These are phyloP conservation scores for Russula olivacea DNA, from an alignment of 768 basidiomycete genomes.

Conservation along the genomic window DNA sequence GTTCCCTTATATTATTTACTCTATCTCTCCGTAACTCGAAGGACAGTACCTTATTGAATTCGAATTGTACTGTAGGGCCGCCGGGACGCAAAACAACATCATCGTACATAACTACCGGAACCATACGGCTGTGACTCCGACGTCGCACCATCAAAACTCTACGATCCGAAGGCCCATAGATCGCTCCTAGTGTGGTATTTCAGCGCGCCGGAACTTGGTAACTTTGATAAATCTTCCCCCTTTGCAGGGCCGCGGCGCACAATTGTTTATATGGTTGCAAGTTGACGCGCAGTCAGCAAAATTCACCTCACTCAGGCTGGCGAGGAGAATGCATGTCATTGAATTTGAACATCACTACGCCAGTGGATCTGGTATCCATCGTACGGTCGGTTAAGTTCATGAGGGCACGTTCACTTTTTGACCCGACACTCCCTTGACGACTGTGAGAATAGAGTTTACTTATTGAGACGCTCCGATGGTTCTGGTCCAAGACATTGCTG, in stretches of 20 bases:
- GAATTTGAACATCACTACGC: background rate
- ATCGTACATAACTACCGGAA: background rate
- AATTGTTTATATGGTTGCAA: no score
- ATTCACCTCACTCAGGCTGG: background rate
- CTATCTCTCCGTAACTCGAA: conserved; percentile 5
- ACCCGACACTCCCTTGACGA: background rate
- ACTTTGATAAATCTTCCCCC: background rate
- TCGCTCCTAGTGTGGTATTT: background rate
- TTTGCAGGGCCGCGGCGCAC: background rate
- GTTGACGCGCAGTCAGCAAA: background rate
- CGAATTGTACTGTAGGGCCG: background rate
- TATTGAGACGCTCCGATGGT: no score
- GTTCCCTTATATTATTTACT: conserved; percentile 19
- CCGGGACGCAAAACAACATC: background rate
- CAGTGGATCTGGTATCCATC: background rate
- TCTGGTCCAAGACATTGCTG: background rate
- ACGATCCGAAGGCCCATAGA: background rate
- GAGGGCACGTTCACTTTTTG: background rate
- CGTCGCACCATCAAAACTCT: background rate
- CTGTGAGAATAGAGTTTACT: background rate
- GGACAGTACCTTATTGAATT: background rate
- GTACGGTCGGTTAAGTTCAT: no score
- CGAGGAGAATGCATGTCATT: background rate
- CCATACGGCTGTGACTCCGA: background rate
- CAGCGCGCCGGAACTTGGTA: background rate